Conservation (phyloP, 2,329 filamentous ascomycete species). For the Macroventuria anomochaeta region DNA sequence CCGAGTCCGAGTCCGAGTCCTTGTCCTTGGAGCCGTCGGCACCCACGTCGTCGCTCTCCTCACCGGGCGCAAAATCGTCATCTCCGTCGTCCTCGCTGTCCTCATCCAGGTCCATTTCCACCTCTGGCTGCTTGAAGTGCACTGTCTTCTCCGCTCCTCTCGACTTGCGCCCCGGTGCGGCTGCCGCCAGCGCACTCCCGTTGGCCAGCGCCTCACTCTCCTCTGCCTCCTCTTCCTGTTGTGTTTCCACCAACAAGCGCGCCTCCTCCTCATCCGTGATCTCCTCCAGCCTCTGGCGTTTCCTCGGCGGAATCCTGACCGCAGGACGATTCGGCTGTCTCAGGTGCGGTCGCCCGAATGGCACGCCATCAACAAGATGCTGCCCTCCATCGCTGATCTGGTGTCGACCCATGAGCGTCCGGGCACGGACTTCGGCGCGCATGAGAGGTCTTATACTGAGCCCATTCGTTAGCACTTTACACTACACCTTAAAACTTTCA, state of each 20-base stretch:
- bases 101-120: constrained; percentile 13
- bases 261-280: constrained; percentile 1
- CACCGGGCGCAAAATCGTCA: constrained; percentile 37
- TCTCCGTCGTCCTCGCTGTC: constrained; percentile 35
- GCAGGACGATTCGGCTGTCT: constrained; percentile 67
- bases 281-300: constrained; percentile 59
- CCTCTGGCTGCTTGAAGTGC: constrained; percentile 28
- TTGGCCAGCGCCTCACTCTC: neutral
- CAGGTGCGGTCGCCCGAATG: constrained; percentile 78
- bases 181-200: neutral
- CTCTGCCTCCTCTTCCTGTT: neutral
- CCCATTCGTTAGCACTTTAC: constrained; percentile 4
- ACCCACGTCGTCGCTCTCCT: constrained; percentile 21
- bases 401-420: constrained; percentile 75
- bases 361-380: constrained; percentile 83
- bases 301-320: constrained; percentile 75
- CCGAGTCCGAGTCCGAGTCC: constrained; percentile 22
- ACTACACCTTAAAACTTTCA: neutral
- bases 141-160: constrained; percentile 25
- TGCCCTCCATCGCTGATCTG: constrained; percentile 81
- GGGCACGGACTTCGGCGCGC: constrained; percentile 73
- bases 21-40: constrained; percentile 18
- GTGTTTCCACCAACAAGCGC: constrained; percentile 14
- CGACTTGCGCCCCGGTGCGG: neutral
- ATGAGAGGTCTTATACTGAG: constrained; percentile 81